Conservation (phyloP, 768 basidiomycete genomes). For the Boletus vermiculosoides region DNA sequence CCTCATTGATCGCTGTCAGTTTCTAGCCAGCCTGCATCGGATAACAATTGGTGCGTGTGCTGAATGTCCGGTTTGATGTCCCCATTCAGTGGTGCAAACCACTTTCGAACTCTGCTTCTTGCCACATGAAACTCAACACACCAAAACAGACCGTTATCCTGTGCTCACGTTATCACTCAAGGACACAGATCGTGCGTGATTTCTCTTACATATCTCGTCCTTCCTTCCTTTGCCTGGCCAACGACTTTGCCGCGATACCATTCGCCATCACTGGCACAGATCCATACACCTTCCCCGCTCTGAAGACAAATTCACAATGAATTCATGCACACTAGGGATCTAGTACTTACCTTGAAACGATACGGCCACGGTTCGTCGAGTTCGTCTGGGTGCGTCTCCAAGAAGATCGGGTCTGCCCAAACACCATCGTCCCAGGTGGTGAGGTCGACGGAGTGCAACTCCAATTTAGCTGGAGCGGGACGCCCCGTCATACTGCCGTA, state of each 20-base stretch:
- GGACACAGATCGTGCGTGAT: not conserved
- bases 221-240: conserved; percentile 43
- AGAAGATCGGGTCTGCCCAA: conserved; percentile 18
- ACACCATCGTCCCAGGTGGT: conserved; percentile 25
- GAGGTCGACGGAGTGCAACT: conserved; percentile 25
- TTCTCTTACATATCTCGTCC: conserved; percentile 45
- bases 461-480: not conserved
- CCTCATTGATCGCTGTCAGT: conserved; percentile 2
- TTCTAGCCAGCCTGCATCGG: conserved; percentile 47
- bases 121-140: conserved; percentile 45
- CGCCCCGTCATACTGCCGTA: not conserved
- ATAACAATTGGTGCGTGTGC: conserved; percentile 46
- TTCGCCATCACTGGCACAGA: conserved; percentile 47
- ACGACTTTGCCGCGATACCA: conserved; percentile 53
- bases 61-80: conserved; percentile 61
- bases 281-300: conserved; percentile 52
- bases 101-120: conserved; percentile 47
- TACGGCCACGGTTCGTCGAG: conserved; percentile 54
- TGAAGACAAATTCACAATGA: conserved; percentile 18
- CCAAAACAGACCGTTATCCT: conserved; percentile 55
- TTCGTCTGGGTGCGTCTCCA: conserved; percentile 36
- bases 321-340: not conserved
- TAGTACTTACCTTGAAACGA: conserved; percentile 41
- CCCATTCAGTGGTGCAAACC: conserved; percentile 62
- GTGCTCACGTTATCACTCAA: conserved; percentile 2